Conservation (phyloP, 2,329 filamentous ascomycete species). For the Pyricularia sp. region DNA sequence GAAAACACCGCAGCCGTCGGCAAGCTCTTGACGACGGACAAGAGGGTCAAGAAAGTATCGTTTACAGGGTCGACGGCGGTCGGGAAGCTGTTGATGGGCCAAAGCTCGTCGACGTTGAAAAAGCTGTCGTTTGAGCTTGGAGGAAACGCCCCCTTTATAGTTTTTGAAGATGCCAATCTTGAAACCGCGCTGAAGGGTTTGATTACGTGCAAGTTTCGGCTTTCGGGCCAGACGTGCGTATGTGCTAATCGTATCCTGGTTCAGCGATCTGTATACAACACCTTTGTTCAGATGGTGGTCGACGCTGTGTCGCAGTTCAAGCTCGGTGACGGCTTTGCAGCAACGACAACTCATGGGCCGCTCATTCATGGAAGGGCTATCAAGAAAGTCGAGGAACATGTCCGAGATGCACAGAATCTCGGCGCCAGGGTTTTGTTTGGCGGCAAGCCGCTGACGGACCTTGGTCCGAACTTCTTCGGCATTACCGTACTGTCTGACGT, state of each 20-base stretch:
- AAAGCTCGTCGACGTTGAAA: constrained; percentile 51
- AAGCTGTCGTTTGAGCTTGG: constrained; percentile 57
- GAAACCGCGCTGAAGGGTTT: constrained; percentile 44
- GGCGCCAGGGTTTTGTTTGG: constrained; percentile 13
- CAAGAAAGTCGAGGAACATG: constrained; percentile 12
- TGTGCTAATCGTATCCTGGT: constrained; percentile 19
- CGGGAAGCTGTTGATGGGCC: constrained; percentile 47
- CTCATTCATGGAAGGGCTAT: constrained; percentile 11
- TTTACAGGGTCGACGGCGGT: constrained; percentile 56
- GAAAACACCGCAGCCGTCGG: constrained; percentile 7
- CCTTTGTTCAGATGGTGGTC: constrained; percentile 13
- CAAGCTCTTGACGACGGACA: constrained; percentile 6
- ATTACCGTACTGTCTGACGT: constrained; percentile 58
- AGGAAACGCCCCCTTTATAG: constrained; percentile 54
- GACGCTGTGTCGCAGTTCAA: constrained; percentile 7
- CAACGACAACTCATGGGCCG: constrained; percentile 11
- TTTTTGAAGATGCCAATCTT: constrained; percentile 54
- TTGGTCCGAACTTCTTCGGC: constrained; percentile 47
- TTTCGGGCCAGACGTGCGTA: constrained; percentile 55
- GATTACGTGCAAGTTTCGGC: constrained; percentile 22
- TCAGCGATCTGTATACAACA: constrained; percentile 11
- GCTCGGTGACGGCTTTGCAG: constrained; percentile 9
- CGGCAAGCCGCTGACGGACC: constrained; percentile 50
- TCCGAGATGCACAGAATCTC: constrained; percentile 11
- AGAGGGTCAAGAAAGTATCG: constrained; percentile 39